phyloP scores from a whole-genome alignment of 176 grass and related monocot genomes.

The Musa acuminata region DNA sequence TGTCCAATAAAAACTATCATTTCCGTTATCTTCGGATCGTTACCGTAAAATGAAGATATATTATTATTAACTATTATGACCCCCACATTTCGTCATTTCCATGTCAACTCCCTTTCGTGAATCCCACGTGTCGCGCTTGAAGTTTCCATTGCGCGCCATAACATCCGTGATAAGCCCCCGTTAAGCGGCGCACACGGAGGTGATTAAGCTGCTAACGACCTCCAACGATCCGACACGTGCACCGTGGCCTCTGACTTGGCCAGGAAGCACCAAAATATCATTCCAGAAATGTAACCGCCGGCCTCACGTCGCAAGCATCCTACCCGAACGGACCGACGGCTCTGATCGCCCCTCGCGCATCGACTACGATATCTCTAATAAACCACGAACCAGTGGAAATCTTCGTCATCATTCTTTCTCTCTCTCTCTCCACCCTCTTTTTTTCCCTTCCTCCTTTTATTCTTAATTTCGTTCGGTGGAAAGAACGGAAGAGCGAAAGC shows the following conservation, averaged over 20 bases:
- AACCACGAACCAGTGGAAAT: neutral
- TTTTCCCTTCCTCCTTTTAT: neutral
- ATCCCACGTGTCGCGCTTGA: too few relatives aligned
- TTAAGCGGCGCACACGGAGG: neutral
- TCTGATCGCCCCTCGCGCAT: neutral
- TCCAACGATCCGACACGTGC: neutral
- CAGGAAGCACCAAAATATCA: neutral
- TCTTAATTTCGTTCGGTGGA: neutral
- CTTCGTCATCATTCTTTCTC: neutral
- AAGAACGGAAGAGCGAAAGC: conserved; percentile 5
- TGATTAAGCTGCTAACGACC: neutral
- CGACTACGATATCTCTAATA: too few relatives aligned
- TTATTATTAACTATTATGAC: too few relatives aligned
- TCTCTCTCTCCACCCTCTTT: too few relatives aligned
- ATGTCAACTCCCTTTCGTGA: neutral
- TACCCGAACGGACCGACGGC: neutral
- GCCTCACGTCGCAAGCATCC: neutral
- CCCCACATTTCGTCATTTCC: too few relatives aligned
- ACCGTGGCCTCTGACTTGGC: neutral
- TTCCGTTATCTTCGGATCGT: too few relatives aligned
- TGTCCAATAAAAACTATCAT: too few relatives aligned
- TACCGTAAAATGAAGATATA: too few relatives aligned
- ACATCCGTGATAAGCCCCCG: neutral
- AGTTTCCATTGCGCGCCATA: neutral
- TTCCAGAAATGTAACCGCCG: neutral